Evolutionary conservation across 495 filamentous ascomycete species (phyloP), one percentile per base, ranked within the genome.

Genomic region (Aspergillus egyptiacus): DNA sequence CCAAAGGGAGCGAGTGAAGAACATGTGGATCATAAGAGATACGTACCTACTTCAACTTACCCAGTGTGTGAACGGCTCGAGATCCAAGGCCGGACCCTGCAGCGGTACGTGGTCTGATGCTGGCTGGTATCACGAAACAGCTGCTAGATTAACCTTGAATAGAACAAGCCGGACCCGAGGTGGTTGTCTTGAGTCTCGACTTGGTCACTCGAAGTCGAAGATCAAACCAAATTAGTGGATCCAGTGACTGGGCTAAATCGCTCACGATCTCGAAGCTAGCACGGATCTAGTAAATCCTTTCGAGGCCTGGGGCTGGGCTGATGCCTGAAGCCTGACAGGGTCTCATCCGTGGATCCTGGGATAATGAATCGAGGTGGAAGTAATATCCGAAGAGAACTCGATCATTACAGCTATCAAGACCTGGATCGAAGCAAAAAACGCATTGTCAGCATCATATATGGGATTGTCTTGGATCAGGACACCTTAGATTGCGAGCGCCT

Each of bases 201-300:
- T 27, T 27, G 24, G 24, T 27, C n/a, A n/a, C n/a, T n/a, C n/a
- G n/a, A n/a, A n/a, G n/a, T n/a, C 25, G 25, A 41, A 37, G 34
- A 33, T 17, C 50, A 48, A 51, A 50, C 53, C 54, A 56, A 47
- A 49, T 48, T 56, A 54, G 57, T 56, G 53, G 53, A 60, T 50
- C 53, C 53, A 49, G 53, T 51, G 45, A 44, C 51, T 40, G 56
- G 56, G 49, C 52, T 40, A 7, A 27, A 14, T 23, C 17, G 38
- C n/a, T 22, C 17, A 19, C 31, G 40, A 43, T 42, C 39, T 11
- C 20, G 40, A 44, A 15, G 28, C 41, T 44, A 44, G 41, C 27
- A 44, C 41, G 28, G 41, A 44, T 32, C 28, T 44, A 19, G 41
- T 44, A 44, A 44, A 36, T 36, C 20, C 17, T 36, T 43, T 25